Percentiles rank a stretch among this genome's conserved stretches.
Conservation (phyloP, 179 eudicot genomes). For the Patellifolia procumbens region DNA sequence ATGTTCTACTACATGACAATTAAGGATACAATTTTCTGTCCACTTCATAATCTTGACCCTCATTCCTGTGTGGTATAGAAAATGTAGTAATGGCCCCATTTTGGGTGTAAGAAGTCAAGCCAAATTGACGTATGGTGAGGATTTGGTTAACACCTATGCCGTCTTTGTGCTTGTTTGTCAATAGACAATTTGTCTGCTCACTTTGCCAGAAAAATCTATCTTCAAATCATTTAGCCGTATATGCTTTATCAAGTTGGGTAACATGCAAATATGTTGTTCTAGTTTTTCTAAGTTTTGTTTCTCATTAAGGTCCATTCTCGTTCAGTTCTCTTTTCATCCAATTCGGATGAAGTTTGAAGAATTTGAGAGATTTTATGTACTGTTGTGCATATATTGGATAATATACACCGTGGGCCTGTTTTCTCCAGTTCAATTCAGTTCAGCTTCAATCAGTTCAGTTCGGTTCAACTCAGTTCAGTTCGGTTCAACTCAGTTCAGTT, state of each 20-base stretch:
- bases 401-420: too few species aligned
- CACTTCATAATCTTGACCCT: neutral
- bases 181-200: neutral
- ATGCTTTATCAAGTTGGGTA: neutral
- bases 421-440: too few species aligned
- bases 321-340: neutral
- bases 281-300: neutral
- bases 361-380: neutral
- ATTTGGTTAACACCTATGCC: conserved; percentile 2
- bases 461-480: too few species aligned
- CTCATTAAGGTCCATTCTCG: neutral
- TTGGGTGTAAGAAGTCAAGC: conserved; percentile 16
- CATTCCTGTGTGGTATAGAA: conserved; percentile 14
- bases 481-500: too few species aligned
- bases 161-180: neutral
- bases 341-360: neutral
- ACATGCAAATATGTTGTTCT: neutral
- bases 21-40: conserved; percentile 8
- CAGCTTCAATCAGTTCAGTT: too few species aligned
- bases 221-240: neutral
- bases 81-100: conserved; percentile 20
- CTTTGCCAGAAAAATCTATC: neutral
- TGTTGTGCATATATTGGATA: too few species aligned
- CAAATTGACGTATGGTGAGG: conserved; percentile 9
- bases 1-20: conserved; percentile 13